Percentiles rank a stretch among this genome's conserved stretches.
These are phyloP conservation scores for Apiotrichum brassicae DNA, from an alignment of 1,284 basidiomycete species.

Conservation along the genomic window DNA sequence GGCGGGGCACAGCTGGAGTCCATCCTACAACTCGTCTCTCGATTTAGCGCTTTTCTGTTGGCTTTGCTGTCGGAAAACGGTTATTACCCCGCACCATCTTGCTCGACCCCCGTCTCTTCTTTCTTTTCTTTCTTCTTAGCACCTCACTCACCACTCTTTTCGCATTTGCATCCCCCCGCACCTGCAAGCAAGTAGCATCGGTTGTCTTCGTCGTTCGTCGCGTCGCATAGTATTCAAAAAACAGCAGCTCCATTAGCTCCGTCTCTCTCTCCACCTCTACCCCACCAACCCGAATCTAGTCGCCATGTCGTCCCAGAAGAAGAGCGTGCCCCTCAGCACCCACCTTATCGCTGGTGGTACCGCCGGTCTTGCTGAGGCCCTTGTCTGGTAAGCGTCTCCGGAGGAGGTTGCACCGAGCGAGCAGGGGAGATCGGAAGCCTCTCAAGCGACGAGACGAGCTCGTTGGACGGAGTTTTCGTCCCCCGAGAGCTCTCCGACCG, in stretches of 20 bases:
- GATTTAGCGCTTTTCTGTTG: no score
- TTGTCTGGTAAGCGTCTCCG: conserved; percentile 53
- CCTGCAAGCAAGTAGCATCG: neutral
- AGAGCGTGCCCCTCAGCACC: conserved; percentile 62
- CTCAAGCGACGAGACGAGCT: no score
- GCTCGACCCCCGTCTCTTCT: neutral
- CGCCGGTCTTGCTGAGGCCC: conserved; percentile 82
- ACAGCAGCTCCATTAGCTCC: neutral
- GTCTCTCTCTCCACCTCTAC: neutral
- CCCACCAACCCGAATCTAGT: neutral
- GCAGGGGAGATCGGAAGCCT: neutral
- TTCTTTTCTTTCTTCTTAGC: conserved; percentile 3
- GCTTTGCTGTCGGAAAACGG: no score
- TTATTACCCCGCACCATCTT: neutral
- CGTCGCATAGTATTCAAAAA: neutral
- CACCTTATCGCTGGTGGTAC: conserved; percentile 87
- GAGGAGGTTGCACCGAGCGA: neutral
- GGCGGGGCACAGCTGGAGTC: neutral
- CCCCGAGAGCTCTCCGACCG: no score
- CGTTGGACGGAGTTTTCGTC: neutral
- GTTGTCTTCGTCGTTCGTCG: conserved; percentile 1
- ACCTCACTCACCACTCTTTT: conserved; percentile 1
- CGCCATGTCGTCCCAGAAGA: conserved; percentile 15
- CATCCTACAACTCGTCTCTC: neutral
- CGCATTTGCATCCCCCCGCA: no score